phyloP scores from a whole-genome alignment of 1,139 yeast genomes.

The Diutina rugosa region DNA sequence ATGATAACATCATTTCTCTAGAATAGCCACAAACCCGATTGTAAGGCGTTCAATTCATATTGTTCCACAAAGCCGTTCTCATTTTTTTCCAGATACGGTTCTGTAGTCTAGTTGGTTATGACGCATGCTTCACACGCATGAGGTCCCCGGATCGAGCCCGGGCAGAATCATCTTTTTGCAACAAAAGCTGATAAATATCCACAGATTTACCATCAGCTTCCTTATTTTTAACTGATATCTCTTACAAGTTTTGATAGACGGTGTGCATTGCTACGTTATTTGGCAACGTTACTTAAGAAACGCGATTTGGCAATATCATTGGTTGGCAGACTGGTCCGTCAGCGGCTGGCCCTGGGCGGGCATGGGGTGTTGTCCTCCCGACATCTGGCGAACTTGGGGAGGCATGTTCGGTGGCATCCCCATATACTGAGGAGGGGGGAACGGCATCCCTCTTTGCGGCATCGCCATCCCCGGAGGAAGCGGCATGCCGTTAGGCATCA shows the following conservation, averaged over 20 bases:
- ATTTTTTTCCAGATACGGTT: neutral
- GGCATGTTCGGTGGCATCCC: constrained; percentile 1
- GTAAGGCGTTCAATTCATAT: too few species aligned
- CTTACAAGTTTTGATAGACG: neutral
- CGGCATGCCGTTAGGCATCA: neutral
- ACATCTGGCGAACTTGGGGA: neutral
- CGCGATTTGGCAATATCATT: neutral
- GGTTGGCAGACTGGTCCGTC: neutral
- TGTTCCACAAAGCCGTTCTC: too few species aligned
- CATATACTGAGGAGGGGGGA: neutral
- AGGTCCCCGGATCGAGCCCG: neutral
- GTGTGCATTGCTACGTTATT: neutral
- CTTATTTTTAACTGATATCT: neutral
- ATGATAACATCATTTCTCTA: too few species aligned
- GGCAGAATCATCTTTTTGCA: neutral
- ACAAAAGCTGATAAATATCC: too few species aligned
- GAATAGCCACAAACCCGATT: too few species aligned
- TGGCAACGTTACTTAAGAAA: too few species aligned
- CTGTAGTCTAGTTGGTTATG: neutral
- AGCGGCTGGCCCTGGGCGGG: neutral
- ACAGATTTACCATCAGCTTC: neutral
- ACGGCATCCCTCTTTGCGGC: constrained; percentile 1
- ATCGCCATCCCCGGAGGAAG: constrained; percentile 1
- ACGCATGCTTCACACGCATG: neutral
- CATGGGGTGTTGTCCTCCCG: neutral